phyloP scores from a whole-genome alignment of 2,329 filamentous ascomycete genomes.

The Pseudopithomyces maydicus region DNA sequence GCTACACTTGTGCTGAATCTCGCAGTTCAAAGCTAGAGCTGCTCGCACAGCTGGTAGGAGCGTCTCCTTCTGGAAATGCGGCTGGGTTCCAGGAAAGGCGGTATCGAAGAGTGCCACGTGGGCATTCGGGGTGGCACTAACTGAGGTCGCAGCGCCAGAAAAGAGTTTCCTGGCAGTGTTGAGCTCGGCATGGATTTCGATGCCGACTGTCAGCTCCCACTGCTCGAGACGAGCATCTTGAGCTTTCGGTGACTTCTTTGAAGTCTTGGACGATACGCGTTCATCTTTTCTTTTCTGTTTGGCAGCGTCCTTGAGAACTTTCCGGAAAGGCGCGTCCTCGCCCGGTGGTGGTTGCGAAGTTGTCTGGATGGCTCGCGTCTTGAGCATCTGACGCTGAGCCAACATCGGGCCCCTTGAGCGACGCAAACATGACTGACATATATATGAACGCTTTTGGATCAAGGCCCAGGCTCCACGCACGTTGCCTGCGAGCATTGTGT shows the following conservation, averaged over 20 bases:
- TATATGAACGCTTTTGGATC: conserved; percentile 29
- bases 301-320: conserved; percentile 44
- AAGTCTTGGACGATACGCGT: conserved; percentile 5
- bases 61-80: conserved; percentile 79
- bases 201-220: conserved; percentile 94
- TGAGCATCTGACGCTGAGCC: not conserved
- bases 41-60: conserved; percentile 89
- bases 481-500: conserved; percentile 36
- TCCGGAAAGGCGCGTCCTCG: conserved; percentile 41
- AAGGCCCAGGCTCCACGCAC: conserved; percentile 24
- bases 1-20: conserved; percentile 74
- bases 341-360: conserved; percentile 21
- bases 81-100: conserved; percentile 87
- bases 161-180: conserved; percentile 91
- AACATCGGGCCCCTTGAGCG: conserved; percentile 25
- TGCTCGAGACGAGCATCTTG: conserved; percentile 50
- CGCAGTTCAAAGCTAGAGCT: conserved; percentile 81
- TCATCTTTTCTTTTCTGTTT: conserved; percentile 39
- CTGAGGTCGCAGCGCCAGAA: conserved; percentile 61
- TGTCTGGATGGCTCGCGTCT: conserved; percentile 30
- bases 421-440: conserved; percentile 37
- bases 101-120: conserved; percentile 88
- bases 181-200: conserved; percentile 96
- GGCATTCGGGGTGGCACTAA: conserved; percentile 74
- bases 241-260: conserved; percentile 14